Evolutionary conservation across 2,329 filamentous ascomycete genomes (phyloP).

Genomic region (Paecilomyces niveus): DNA sequence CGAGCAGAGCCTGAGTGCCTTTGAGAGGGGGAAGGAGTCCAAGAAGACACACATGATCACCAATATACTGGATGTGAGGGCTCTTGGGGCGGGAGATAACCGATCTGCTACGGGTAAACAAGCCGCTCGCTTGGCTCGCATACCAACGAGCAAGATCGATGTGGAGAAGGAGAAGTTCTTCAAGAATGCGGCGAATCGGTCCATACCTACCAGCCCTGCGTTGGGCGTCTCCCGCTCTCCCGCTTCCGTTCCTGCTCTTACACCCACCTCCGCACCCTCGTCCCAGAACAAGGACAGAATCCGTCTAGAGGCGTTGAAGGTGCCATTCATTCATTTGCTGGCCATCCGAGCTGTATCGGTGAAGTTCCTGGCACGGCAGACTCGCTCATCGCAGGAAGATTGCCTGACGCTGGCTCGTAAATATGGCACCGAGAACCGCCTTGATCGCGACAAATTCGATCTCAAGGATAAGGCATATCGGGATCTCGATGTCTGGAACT

Average conservation of each 20-base stretch:
- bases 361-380: conserved; percentile 41
- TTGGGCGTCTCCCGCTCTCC: conserved; percentile 31
- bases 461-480: conserved; percentile 54
- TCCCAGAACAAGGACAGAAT: conserved; percentile 29
- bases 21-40: conserved; percentile 54
- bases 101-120: conserved; percentile 22
- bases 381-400: conserved; percentile 43
- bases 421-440: conserved; percentile 44
- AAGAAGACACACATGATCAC: conserved; percentile 43
- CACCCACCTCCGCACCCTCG: conserved; percentile 37
- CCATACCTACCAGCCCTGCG: conserved; percentile 35
- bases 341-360: conserved; percentile 44
- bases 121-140: conserved; percentile 20
- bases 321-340: conserved; percentile 46
- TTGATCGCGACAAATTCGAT: conserved; percentile 44
- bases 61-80: conserved; percentile 28
- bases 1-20: conserved; percentile 52
- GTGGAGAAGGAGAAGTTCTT: conserved; percentile 37
- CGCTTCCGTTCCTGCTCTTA: conserved; percentile 25
- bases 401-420: conserved; percentile 43
- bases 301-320: conserved; percentile 38
- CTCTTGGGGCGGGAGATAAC: conserved; percentile 28
- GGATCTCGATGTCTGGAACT: conserved; percentile 56
- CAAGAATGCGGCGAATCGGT: conserved; percentile 29
- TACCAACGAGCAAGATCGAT: conserved; percentile 30